Percentiles rank a stretch among this genome's conserved stretches.
These are phyloP conservation scores for Thraustochytrium striatum DNA, from an alignment of 352 stramenopile species.

Conservation along the genomic window DNA sequence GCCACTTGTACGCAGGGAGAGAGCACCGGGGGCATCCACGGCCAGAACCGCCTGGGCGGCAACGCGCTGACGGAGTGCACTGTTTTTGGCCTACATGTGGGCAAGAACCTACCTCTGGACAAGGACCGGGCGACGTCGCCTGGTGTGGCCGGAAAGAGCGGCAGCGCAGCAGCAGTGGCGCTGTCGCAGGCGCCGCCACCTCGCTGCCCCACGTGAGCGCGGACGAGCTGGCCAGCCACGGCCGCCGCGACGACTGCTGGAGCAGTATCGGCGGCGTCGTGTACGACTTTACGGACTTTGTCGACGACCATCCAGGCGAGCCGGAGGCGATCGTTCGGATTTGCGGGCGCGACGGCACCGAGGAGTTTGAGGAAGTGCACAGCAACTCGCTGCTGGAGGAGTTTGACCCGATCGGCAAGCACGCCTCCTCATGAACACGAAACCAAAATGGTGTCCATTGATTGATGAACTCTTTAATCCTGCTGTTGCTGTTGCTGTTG, in stretches of 20 bases:
- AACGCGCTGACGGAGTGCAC: conserved; percentile 75
- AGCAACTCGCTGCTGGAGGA: conserved; percentile 24
- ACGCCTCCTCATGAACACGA: too few species aligned
- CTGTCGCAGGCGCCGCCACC: too few species aligned
- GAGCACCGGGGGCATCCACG: conserved; percentile 68
- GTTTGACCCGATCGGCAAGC: conserved; percentile 29
- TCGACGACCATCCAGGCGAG: conserved; percentile 30
- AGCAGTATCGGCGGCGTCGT: conserved; percentile 28
- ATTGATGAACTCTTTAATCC: too few species aligned
- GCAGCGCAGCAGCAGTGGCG: too few species aligned
- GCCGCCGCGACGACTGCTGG: conserved; percentile 30
- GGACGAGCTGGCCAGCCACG: conserved; percentile 1
- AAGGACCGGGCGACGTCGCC: too few species aligned
- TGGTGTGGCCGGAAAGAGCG: too few species aligned
- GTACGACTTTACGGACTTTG: conserved; percentile 43
- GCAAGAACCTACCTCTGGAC: not conserved
- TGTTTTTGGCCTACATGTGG: conserved; percentile 64
- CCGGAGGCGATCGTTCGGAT: conserved; percentile 5
- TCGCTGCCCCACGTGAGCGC: too few species aligned
- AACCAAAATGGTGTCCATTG: too few species aligned
- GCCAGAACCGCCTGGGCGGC: conserved; percentile 68
- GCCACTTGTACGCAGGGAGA: conserved; percentile 67
- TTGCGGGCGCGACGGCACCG: conserved; percentile 18
- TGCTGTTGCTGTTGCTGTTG: too few species aligned
- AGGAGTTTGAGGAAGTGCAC: conserved; percentile 40